Evolutionary conservation across 192 early-diverging fungal genomes (phyloP).

Genomic region (Phycomyces blakesleeanus): DNA sequence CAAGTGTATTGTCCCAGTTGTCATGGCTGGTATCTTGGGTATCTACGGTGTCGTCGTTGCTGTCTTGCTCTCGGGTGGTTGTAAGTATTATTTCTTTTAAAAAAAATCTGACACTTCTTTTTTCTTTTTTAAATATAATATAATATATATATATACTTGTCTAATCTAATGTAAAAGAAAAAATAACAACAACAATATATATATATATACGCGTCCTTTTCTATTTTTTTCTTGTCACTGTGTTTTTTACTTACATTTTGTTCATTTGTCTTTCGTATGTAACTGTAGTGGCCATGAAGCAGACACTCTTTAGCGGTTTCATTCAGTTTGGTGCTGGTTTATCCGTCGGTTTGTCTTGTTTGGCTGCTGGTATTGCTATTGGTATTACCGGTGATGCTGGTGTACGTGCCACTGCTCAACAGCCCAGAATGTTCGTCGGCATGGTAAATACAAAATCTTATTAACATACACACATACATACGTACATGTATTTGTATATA

Average conservation of each 20-base stretch:
- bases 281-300: slow-evolving; percentile 35
- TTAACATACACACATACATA: neutral
- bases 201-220: no score
- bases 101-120: slow-evolving; percentile 33
- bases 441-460: no score
- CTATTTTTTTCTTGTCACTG: no score
- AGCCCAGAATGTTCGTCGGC: slow-evolving; percentile 85
- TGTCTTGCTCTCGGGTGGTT: slow-evolving; percentile 80
- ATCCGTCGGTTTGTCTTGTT: slow-evolving; percentile 82
- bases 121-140: slow-evolving; percentile 8
- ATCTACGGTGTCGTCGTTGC: slow-evolving; percentile 97
- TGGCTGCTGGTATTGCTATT: slow-evolving; percentile 96
- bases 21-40: slow-evolving; percentile 99
- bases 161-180: no score
- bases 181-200: no score
- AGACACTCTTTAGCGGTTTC: slow-evolving; percentile 68
- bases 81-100: slow-evolving; percentile 41
- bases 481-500: no score
- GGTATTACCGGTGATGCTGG: slow-evolving; percentile 96
- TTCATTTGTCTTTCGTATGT: no score
- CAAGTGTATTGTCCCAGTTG: slow-evolving; percentile 90
- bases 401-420: slow-evolving; percentile 86
- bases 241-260: no score
- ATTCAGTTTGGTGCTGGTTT: slow-evolving; percentile 93
- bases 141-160: no score